Conservation (phyloP, 2,329 filamentous ascomycete genomes). For the Calonectria hawksworthii region DNA sequence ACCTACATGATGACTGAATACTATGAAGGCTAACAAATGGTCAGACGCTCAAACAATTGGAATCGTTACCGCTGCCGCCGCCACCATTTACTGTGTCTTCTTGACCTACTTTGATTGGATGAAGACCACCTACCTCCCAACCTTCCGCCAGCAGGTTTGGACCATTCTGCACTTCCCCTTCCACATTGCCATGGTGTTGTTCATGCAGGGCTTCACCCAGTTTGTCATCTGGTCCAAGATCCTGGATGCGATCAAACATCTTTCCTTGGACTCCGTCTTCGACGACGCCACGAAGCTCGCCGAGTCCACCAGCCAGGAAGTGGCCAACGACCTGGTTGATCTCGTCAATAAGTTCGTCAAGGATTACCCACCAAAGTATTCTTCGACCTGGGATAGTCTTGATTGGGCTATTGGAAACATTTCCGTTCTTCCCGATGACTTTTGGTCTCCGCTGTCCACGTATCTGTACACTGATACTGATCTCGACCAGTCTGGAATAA, state of each 20-base stretch:
- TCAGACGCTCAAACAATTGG: conserved; percentile 56
- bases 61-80: conserved; percentile 54
- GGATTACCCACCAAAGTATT: conserved; percentile 46
- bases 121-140: conserved; percentile 71
- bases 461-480: conserved; percentile 19
- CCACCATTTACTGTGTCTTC: conserved; percentile 62
- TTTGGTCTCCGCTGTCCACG: conserved; percentile 43
- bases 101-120: conserved; percentile 72
- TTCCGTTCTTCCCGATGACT: conserved; percentile 41
- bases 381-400: conserved; percentile 34
- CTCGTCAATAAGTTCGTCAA: conserved; percentile 40
- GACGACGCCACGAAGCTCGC: conserved; percentile 25
- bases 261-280: conserved; percentile 32
- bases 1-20: rapidly evolving
- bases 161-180: conserved; percentile 72
- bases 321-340: conserved; percentile 35
- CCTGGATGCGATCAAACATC: conserved; percentile 45
- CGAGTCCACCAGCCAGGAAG: conserved; percentile 36
- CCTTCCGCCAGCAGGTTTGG: conserved; percentile 72
- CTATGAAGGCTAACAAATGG: conserved; percentile 20
- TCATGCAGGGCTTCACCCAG: conserved; percentile 74
- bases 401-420: conserved; percentile 46
- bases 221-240: conserved; percentile 63
- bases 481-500: conserved; percentile 14
- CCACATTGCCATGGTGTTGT: conserved; percentile 72